phyloP scores from a whole-genome alignment of 176 grass and related monocot genomes.

The Oryza rufipogon region DNA sequence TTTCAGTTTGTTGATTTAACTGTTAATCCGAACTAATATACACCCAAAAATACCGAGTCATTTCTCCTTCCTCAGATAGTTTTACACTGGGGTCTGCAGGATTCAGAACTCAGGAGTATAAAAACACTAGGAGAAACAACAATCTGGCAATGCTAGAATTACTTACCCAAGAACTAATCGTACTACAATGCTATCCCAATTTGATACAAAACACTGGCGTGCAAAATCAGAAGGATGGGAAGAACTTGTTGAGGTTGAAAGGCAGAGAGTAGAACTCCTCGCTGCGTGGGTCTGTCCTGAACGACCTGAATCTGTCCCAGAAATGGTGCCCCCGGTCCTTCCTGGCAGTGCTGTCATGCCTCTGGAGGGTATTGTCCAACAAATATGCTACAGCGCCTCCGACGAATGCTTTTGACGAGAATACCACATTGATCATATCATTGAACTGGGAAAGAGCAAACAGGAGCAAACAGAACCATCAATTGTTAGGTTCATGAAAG shows the following conservation, averaged over 20 bases:
- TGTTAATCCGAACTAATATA: slow-evolving; percentile 38
- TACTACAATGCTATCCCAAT: not conserved
- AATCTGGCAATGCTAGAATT: slow-evolving; percentile 11
- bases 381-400: slow-evolving; percentile 67
- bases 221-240: slow-evolving; percentile 70
- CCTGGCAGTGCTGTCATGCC: slow-evolving; percentile 39
- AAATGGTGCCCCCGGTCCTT: slow-evolving; percentile 84
- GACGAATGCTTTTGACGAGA: slow-evolving; percentile 89
- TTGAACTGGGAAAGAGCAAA: slow-evolving; percentile 67
- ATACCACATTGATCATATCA: slow-evolving; percentile 91
- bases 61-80: slow-evolving; percentile 37
- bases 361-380: slow-evolving; percentile 81
- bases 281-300: slow-evolving; percentile 74
- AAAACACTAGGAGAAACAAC: slow-evolving; percentile 16
- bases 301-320: slow-evolving; percentile 90
- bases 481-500: not conserved
- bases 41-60: slow-evolving; percentile 19
- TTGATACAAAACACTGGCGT: not conserved
- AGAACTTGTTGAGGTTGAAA: slow-evolving; percentile 91
- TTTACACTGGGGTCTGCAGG: slow-evolving; percentile 40
- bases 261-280: slow-evolving; percentile 93
- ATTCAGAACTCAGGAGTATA: slow-evolving; percentile 41
- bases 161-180: slow-evolving; percentile 12
- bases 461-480: slow-evolving; percentile 17
- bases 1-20: slow-evolving; percentile 5